Conservation (phyloP, 148 eudicot genomes). For the Chenopodium album region DNA sequence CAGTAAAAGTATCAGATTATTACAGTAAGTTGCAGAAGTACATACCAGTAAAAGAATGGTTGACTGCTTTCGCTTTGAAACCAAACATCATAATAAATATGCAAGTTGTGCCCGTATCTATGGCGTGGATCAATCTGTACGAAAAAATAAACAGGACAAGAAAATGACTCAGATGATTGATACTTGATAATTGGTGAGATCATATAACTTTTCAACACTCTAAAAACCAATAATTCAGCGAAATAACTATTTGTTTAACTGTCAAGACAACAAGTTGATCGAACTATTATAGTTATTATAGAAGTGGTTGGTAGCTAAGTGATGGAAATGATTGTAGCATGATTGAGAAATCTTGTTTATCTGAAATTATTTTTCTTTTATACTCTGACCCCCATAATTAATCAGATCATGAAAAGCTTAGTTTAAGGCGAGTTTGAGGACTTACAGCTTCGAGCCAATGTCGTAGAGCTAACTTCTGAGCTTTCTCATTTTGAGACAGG, state of each 20-base stretch:
- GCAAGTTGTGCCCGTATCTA: slow-evolving; percentile 95
- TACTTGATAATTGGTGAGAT: not conserved
- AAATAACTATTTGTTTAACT: not conserved
- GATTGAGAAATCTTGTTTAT: not conserved
- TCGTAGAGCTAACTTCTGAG: slow-evolving; percentile 45
- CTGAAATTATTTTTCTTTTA: not conserved
- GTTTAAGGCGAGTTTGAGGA: slow-evolving; percentile 7
- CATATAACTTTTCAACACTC: not conserved
- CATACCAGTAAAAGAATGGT: slow-evolving; percentile 96
- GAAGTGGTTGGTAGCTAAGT: not conserved
- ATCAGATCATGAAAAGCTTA: not conserved
- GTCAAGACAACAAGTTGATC: too few species aligned
- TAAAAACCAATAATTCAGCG: not conserved
- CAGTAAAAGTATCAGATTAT: not conserved
- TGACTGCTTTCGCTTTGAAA: slow-evolving; percentile 82
- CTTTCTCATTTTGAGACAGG: slow-evolving; percentile 46
- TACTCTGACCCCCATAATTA: not conserved
- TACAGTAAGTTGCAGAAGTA: not conserved
- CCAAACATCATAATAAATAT: slow-evolving; percentile 82
- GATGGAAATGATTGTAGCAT: not conserved
- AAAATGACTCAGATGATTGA: not conserved
- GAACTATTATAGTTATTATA: too few species aligned
- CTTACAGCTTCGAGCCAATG: slow-evolving; percentile 95
- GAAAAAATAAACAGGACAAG: not conserved
- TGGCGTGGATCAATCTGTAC: slow-evolving; percentile 93